Evolutionary conservation across 2,329 filamentous ascomycete genomes (phyloP), one percentile per base, ranked within the genome.

Genomic region (Apiospora sp.): DNA sequence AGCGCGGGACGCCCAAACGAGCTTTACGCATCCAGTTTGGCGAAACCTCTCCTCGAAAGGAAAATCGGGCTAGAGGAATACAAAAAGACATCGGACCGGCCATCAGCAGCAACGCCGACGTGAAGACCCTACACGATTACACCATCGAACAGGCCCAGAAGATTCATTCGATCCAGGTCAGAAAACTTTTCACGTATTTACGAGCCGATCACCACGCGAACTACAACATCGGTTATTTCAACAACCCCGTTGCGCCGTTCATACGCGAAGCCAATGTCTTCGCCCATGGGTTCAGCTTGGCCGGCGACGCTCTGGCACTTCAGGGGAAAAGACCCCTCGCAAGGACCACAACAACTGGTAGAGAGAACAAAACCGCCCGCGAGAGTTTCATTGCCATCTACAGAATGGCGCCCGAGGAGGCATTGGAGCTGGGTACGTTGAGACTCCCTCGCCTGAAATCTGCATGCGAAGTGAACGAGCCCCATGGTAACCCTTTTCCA

Each of bases 281-380:
- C 13, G 3, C 37, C 19, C 54, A 61, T 16, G 16, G 37, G 1
- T 10, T 61, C 16, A 5, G 37, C 19, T 12, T 61, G 3, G 30
- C 30, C 8, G 0, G 0, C 30, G 54, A 61, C 19, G 22, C 16
- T 30, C n/a, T 61, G 30, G 30, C 22, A 22, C 19, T 19, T 22
- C 30, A 13, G 30, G 51, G 6, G 54, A 34, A 4, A 13, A 8
- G 10, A 61, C 37, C 10, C 37, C 37, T 10, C 10, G 37, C 4
- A 12, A 16, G 7, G 13, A 8, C 0, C 30, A 13, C 1, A 16
- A 0, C 6, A 34, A 4, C 30, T 13, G 8, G 0, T 6, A 3
- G 4, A 48, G 4, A 6, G 16, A 6, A 48, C 6, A 4, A 4
- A n/a, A 12, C n/a, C 30, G 5, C 1, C 30, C 2, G 3, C 13